Conservation (phyloP, 768 basidiomycete species). For the Lactifluus piperatus region DNA sequence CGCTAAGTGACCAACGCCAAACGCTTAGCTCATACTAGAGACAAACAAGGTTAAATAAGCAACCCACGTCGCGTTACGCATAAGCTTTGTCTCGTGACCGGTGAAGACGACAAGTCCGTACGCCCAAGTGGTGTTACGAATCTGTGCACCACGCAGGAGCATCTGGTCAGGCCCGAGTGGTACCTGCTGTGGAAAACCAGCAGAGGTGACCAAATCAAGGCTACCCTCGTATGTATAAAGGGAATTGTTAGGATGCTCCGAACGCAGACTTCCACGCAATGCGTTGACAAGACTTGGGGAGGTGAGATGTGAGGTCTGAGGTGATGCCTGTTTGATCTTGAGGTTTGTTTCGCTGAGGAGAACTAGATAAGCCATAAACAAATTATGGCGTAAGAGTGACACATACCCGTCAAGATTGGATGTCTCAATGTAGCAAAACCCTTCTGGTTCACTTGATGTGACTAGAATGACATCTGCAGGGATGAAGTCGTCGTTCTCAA, state of each 20-base stretch:
- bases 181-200: conserved; percentile 64
- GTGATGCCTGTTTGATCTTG: conserved; percentile 94
- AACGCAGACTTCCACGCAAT: conserved; percentile 78
- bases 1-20: conserved; percentile 37
- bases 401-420: conserved; percentile 91
- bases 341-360: conserved; percentile 82
- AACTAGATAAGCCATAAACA: background rate
- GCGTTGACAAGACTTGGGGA: conserved; percentile 65
- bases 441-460: conserved; percentile 91
- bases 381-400: conserved; percentile 8
- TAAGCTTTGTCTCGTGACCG: conserved; percentile 96
- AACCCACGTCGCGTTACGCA: conserved; percentile 94
- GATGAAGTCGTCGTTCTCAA: conserved; percentile 90
- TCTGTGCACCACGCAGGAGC: conserved; percentile 86
- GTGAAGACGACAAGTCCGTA: conserved; percentile 93
- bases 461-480: conserved; percentile 89
- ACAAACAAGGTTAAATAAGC: background rate
- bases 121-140: conserved; percentile 94
- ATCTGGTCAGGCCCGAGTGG: conserved; percentile 94
- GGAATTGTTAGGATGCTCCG: conserved; percentile 96
- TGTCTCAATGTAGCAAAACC: conserved; percentile 95
- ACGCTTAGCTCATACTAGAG: background rate
- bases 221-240: conserved; percentile 93
- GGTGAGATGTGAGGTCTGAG: conserved; percentile 70
- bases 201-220: conserved; percentile 49